Conservation (phyloP, 2,329 filamentous ascomycete species). For the Truncatella angustata region DNA sequence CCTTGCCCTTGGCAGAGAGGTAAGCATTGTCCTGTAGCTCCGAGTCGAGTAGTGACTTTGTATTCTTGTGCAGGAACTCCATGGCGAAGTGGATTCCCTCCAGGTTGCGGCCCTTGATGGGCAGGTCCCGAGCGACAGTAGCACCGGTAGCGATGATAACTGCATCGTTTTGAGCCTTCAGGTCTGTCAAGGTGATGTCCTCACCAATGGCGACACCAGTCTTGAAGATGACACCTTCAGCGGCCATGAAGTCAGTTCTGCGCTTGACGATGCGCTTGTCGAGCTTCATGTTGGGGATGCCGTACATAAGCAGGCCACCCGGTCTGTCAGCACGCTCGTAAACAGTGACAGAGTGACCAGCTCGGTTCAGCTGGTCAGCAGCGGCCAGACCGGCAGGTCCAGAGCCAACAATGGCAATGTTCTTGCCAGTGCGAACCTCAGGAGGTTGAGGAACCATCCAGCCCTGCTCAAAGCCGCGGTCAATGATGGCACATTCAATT, state of each 20-base stretch:
- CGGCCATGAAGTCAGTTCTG: conserved; percentile 90
- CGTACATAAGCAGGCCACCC: conserved; percentile 95
- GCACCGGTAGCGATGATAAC: conserved; percentile 91
- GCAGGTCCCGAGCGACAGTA: conserved; percentile 88
- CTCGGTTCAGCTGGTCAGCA: conserved; percentile 92
- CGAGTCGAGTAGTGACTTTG: conserved; percentile 93
- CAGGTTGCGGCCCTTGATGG: conserved; percentile 83
- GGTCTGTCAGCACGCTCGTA: conserved; percentile 90
- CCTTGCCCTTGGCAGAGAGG: conserved; percentile 92
- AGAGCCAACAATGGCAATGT: conserved; percentile 83
- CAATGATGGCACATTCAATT: conserved; percentile 96
- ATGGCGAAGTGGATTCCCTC: conserved; percentile 94
- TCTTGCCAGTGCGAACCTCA: conserved; percentile 81
- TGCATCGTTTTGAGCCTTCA: conserved; percentile 74
- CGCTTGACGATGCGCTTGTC: conserved; percentile 97
- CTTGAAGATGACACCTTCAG: conserved; percentile 82
- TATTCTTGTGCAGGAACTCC: conserved; percentile 97
- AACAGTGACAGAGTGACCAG: conserved; percentile 83
- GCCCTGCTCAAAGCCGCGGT: conserved; percentile 95
- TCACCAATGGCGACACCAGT: conserved; percentile 77
- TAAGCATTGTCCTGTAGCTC: conserved; percentile 80
- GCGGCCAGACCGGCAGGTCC: conserved; percentile 87
- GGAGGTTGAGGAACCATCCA: conserved; percentile 91
- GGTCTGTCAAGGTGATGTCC: conserved; percentile 66
- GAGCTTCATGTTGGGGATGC: conserved; percentile 99